A percentile compares a stretch with the other conserved stretches of the same genome.
Conservation (phyloP, 225 moss, liverwort and hornwort species). For the Pseudoscleropodium purum region DNA sequence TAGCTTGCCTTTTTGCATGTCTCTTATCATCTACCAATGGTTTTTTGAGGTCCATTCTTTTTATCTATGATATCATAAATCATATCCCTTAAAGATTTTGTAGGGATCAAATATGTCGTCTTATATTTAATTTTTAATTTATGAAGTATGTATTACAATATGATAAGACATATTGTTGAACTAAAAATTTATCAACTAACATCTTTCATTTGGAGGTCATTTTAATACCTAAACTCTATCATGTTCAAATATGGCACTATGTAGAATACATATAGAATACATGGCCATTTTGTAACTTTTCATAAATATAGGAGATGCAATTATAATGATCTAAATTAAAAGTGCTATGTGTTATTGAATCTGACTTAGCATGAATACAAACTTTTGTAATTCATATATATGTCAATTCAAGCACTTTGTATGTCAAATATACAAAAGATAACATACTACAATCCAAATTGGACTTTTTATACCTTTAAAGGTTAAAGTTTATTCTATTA, state of each 20-base stretch:
- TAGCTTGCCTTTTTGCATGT: not conserved
- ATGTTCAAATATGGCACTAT: not conserved
- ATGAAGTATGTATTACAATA: not conserved
- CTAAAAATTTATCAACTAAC: not conserved
- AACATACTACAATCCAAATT: fast-evolving
- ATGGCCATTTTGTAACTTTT: not conserved
- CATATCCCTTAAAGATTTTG: fast-evolving
- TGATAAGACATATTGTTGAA: fast-evolving
- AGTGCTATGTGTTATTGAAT: not conserved
- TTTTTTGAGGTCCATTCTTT: not conserved
- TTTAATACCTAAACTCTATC: not conserved
- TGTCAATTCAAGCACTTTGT: fast-evolving
- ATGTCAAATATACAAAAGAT: not conserved
- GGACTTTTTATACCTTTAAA: not conserved
- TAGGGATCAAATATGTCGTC: fast-evolving
- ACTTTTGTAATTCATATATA: not conserved
- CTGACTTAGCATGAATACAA: fast-evolving
- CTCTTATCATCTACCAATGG: not conserved
- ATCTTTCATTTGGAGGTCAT: not conserved
- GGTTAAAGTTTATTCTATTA: fast-evolving
- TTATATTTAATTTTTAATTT: not conserved
- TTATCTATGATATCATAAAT: too few species aligned
- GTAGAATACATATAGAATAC: not conserved
- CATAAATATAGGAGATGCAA: not conserved
- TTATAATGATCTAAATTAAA: not conserved